A percentile compares a stretch with the other conserved stretches of the same genome.
Conservation (phyloP, 192 early-diverging fungal genomes). For the Coemansia brasiliensis region DNA sequence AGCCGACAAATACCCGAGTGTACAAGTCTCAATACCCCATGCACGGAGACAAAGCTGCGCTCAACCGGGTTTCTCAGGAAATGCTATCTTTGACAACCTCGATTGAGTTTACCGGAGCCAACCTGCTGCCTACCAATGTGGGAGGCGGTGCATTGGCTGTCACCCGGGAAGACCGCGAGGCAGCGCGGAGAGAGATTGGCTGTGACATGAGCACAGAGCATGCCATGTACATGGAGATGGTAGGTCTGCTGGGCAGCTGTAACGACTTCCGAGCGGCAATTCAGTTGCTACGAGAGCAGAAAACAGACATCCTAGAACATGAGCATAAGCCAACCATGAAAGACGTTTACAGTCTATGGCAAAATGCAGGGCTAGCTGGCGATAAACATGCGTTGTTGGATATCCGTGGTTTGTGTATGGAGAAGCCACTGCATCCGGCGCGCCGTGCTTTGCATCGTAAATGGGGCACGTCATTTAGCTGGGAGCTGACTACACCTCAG, state of each 20-base stretch:
- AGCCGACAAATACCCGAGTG: constrained; percentile 22
- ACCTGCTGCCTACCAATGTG: constrained; percentile 16
- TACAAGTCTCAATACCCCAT: constrained; percentile 5
- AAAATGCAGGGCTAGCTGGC: constrained; percentile 55
- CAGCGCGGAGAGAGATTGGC: constrained; percentile 44
- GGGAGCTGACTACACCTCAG: constrained; percentile 51
- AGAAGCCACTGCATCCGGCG: constrained; percentile 36
- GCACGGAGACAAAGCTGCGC: constrained; percentile 15
- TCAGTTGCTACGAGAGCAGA: constrained; percentile 54
- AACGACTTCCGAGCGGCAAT: constrained; percentile 56
- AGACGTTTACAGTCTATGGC: constrained; percentile 56
- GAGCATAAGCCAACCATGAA: constrained; percentile 46
- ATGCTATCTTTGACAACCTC: constrained; percentile 36
- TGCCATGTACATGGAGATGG: constrained; percentile 60
- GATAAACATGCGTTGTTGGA: constrained; percentile 54
- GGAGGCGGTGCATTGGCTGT: constrained; percentile 38
- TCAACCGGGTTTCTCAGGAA: constrained; percentile 24
- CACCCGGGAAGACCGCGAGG: constrained; percentile 39
- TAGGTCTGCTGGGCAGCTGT: constrained; percentile 63
- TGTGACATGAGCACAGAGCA: constrained; percentile 60
- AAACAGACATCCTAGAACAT: constrained; percentile 37
- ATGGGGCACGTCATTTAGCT: constrained; percentile 59
- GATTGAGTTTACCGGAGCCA: constrained; percentile 33
- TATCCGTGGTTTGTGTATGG: constrained; percentile 55
- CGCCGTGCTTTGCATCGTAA: constrained; percentile 55